phyloP scores from a whole-genome alignment of 768 basidiomycete species.

The Peribolospora kevripleyi region DNA sequence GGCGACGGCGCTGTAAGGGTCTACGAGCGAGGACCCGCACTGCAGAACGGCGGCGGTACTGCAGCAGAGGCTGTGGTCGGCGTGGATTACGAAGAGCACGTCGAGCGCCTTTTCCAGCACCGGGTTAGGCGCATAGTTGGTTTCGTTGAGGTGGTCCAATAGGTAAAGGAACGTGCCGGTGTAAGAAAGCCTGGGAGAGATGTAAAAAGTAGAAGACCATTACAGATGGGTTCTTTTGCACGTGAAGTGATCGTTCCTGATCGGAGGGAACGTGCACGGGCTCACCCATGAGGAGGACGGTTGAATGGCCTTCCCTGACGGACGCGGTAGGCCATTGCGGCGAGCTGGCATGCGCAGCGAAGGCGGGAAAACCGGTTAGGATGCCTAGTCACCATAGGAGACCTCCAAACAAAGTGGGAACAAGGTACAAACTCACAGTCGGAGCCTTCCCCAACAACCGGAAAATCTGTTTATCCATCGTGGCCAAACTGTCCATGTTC shows the following conservation, averaged over 20 bases:
- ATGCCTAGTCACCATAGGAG: background rate
- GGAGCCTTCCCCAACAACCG: conserved; percentile 29
- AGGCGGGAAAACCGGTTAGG: background rate
- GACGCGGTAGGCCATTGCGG: conserved; percentile 74
- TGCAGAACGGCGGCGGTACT: conserved; percentile 50
- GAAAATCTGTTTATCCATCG: conserved; percentile 83
- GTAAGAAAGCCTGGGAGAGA: background rate
- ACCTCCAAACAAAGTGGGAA: background rate
- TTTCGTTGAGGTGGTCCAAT: conserved; percentile 55
- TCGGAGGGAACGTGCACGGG: too few species aligned
- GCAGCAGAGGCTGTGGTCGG: conserved; percentile 64
- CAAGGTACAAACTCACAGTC: background rate
- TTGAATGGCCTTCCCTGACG: conserved; percentile 78
- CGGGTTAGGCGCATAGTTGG: conserved; percentile 54
- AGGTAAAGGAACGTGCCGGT: conserved; percentile 54
- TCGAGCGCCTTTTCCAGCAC: conserved; percentile 70
- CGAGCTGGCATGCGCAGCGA: background rate
- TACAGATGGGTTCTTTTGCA: background rate
- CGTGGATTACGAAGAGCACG: conserved; percentile 57
- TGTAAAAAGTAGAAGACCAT: background rate
- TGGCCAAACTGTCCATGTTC: conserved; percentile 23
- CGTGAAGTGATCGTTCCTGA: too few species aligned
- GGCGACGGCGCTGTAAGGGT: conserved; percentile 67
- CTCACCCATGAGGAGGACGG: conserved; percentile 40
- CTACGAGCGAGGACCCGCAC: conserved; percentile 66